Conservation (phyloP, 768 basidiomycete species). For the Lyophyllum decastes region DNA sequence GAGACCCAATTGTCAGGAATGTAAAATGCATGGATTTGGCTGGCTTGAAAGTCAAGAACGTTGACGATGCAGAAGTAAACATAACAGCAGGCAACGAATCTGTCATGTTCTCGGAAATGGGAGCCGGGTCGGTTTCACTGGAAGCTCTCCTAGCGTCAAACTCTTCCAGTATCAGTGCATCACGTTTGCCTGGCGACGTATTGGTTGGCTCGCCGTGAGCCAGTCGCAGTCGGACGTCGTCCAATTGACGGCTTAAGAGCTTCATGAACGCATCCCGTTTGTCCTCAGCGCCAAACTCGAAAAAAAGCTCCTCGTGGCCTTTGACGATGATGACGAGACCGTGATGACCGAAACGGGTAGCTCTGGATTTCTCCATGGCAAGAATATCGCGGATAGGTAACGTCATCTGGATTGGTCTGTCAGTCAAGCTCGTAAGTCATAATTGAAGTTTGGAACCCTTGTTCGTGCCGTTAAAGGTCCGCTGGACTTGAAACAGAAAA, state of each 20-base stretch:
- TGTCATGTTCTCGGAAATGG: slow-evolving; percentile 55
- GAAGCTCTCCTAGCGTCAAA: slow-evolving; percentile 51
- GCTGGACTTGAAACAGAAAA: slow-evolving; percentile 93
- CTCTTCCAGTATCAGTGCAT: slow-evolving; percentile 84
- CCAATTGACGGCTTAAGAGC: slow-evolving; percentile 80
- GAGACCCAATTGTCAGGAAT: slow-evolving; percentile 92
- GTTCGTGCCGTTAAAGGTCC: slow-evolving; percentile 80
- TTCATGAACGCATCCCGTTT: slow-evolving; percentile 77
- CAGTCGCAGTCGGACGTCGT: slow-evolving; percentile 58
- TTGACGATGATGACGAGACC: slow-evolving; percentile 90
- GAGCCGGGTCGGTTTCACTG: slow-evolving; percentile 42
- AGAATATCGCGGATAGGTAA: slow-evolving; percentile 89
- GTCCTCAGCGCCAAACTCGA: slow-evolving; percentile 85
- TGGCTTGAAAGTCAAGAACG: slow-evolving; percentile 96
- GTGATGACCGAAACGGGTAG: slow-evolving; percentile 86
- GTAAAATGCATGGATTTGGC: slow-evolving; percentile 84
- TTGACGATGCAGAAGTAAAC: slow-evolving; percentile 95
- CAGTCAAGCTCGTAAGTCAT: background rate
- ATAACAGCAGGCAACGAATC: slow-evolving; percentile 86
- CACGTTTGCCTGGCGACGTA: slow-evolving; percentile 57
- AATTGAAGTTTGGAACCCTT: slow-evolving; percentile 54
- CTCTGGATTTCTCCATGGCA: slow-evolving; percentile 79
- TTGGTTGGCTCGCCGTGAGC: slow-evolving; percentile 41
- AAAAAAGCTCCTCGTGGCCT: slow-evolving; percentile 97
- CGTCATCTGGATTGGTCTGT: slow-evolving; percentile 70